These are phyloP conservation scores for Cyclaneusma minus DNA, from an alignment of 2,329 filamentous ascomycete species.

Conservation along the genomic window DNA sequence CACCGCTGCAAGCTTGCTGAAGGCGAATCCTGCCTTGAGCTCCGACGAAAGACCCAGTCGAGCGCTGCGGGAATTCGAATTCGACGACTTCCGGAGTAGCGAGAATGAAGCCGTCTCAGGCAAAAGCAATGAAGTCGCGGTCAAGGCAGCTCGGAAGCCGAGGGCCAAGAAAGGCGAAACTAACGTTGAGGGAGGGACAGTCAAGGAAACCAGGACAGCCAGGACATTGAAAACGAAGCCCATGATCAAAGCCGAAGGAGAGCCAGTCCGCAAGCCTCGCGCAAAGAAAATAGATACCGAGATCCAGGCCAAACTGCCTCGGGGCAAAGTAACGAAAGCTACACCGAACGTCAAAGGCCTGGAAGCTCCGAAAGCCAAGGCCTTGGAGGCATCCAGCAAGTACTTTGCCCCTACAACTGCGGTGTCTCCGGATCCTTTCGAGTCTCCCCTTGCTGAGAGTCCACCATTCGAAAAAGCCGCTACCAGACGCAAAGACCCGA, in stretches of 20 bases:
- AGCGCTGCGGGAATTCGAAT: not conserved
- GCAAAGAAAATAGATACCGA: conserved; percentile 14
- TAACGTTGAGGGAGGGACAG: no score
- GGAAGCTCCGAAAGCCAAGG: conserved; percentile 6
- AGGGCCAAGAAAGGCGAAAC: conserved; percentile 9
- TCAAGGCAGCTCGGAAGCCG: conserved; percentile 7
- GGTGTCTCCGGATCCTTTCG: conserved; percentile 1
- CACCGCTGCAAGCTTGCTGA: conserved; percentile 22
- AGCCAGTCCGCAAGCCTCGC: conserved; percentile 10
- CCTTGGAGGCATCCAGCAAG: conserved; percentile 18
- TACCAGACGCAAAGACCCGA: conserved; percentile 48
- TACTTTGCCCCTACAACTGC: conserved; percentile 15
- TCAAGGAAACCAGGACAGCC: no score
- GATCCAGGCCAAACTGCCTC: conserved; percentile 18
- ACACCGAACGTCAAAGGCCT: conserved; percentile 9
- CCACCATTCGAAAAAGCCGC: conserved; percentile 25
- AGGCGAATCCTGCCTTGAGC: conserved; percentile 5
- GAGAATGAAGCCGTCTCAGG: not conserved
- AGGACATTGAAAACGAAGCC: conserved; percentile 2
- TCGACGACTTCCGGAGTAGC: not conserved
- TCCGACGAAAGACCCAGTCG: not conserved
- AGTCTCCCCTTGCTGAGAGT: conserved; percentile 1
- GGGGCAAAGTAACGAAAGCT: conserved; percentile 19
- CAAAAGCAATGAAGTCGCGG: conserved; percentile 10
- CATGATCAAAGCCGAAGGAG: conserved; percentile 7